Conservation (phyloP, 352 stramenopile species). For the Aphanomyces astaci region DNA sequence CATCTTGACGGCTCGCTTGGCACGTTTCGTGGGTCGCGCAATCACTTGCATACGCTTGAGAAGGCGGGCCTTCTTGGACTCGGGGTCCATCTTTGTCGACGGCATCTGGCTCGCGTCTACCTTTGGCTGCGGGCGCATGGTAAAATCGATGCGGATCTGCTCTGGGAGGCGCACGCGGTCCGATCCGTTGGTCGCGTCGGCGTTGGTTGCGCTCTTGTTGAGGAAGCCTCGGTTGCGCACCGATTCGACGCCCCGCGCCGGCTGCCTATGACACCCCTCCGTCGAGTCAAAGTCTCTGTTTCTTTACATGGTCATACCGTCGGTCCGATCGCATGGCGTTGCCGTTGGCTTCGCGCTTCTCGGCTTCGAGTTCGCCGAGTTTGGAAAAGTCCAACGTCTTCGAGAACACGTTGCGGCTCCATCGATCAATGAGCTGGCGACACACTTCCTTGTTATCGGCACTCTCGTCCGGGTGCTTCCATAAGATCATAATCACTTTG, state of each 20-base stretch:
- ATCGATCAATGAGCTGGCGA: slow-evolving; percentile 74
- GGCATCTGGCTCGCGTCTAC: slow-evolving; percentile 55
- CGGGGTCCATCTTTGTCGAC: slow-evolving; percentile 44
- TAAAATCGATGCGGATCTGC: slow-evolving; percentile 72
- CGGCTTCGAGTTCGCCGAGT: slow-evolving; percentile 70
- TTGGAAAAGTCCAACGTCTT: slow-evolving; percentile 85
- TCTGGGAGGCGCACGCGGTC: slow-evolving; percentile 63
- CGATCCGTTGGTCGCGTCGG: slow-evolving; percentile 34
- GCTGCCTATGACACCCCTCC: neutral
- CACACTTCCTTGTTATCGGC: slow-evolving; percentile 82
- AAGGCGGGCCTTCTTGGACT: slow-evolving; percentile 75
- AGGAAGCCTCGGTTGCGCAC: slow-evolving; percentile 10
- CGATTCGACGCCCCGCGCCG: neutral
- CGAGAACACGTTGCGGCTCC: slow-evolving; percentile 83
- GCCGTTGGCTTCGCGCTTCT: slow-evolving; percentile 40
- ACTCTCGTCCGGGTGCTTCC: slow-evolving; percentile 83
- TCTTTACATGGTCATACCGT: neutral
- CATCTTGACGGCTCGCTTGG: slow-evolving; percentile 58
- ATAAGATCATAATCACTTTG: slow-evolving; percentile 82
- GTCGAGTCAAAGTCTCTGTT: neutral
- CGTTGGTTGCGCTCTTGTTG: slow-evolving; percentile 31
- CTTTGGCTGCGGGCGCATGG: slow-evolving; percentile 76
- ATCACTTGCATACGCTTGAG: slow-evolving; percentile 84
- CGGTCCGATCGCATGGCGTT: neutral
- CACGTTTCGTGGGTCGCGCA: slow-evolving; percentile 64